These are phyloP conservation scores for Mesotaenium endlicherianum DNA, from an alignment of 139 green algal species.

Conservation along the genomic window DNA sequence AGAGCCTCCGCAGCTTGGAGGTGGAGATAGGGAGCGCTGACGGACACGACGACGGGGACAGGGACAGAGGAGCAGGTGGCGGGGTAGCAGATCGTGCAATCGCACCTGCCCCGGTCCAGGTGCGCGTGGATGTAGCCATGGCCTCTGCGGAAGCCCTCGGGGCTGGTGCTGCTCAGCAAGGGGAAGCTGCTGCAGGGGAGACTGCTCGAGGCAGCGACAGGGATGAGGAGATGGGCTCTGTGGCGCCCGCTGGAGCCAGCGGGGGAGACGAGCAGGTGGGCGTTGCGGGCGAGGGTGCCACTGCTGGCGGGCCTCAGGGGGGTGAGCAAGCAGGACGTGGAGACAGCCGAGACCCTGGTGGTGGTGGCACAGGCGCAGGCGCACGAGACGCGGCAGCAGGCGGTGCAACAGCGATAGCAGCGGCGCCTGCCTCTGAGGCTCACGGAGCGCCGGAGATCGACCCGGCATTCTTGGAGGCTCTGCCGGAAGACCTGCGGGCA, in stretches of 20 bases:
- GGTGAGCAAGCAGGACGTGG: too few species aligned
- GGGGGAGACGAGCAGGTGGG: neutral
- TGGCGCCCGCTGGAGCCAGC: neutral
- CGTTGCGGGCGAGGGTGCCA: neutral
- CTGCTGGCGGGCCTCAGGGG: neutral
- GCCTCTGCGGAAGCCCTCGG: neutral
- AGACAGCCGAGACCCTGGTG: too few species aligned
- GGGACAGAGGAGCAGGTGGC: neutral
- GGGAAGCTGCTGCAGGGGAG: neutral
- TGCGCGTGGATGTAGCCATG: neutral
- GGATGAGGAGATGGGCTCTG: neutral
- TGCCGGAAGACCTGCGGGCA: conserved; percentile 47
- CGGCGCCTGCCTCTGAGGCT: neutral
- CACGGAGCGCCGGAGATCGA: conserved; percentile 38
- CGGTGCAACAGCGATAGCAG: neutral
- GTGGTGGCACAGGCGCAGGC: neutral
- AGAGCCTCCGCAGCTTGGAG: conserved; percentile 48
- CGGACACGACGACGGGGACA: conserved; percentile 40
- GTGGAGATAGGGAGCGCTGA: conserved; percentile 50
- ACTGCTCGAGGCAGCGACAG: neutral
- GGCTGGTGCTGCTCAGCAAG: neutral
- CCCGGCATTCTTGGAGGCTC: conserved; percentile 53
- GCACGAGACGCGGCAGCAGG: neutral
- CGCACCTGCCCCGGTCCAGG: too few species aligned
- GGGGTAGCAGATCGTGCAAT: too few species aligned